These are phyloP conservation scores for Suhomyces canberraensis DNA, from an alignment of 805 yeast species.

Conservation along the genomic window DNA sequence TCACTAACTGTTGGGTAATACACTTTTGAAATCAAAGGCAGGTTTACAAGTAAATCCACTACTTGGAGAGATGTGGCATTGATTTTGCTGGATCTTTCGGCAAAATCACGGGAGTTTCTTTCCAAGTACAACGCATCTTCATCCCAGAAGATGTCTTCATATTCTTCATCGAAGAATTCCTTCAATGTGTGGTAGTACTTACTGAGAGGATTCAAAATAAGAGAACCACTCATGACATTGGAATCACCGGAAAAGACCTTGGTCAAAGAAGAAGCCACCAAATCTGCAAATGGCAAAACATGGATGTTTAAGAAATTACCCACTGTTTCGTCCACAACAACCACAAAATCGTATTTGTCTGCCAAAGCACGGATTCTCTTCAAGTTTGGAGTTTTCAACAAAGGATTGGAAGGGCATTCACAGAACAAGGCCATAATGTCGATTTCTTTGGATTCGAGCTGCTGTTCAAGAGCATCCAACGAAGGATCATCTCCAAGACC, in stretches of 20 bases:
- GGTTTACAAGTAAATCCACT: slow-evolving; percentile 48
- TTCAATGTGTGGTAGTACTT: slow-evolving; percentile 49
- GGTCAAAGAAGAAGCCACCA: slow-evolving; percentile 82
- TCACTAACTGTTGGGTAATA: slow-evolving; percentile 66
- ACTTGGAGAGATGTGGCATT: slow-evolving; percentile 56
- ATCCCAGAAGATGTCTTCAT: slow-evolving; percentile 79
- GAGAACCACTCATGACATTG: slow-evolving; percentile 91
- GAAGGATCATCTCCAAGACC: slow-evolving; percentile 80
- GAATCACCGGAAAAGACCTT: slow-evolving; percentile 93
- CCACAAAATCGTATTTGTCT: slow-evolving; percentile 65
- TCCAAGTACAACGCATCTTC: slow-evolving; percentile 93
- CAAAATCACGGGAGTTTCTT: slow-evolving; percentile 89
- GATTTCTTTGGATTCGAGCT: slow-evolving; percentile 52
- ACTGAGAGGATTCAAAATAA: slow-evolving; percentile 71
- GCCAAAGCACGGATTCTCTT: slow-evolving; percentile 61
- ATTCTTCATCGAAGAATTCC: slow-evolving; percentile 47
- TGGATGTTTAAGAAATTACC: slow-evolving; percentile 87
- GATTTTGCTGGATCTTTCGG: slow-evolving; percentile 53
- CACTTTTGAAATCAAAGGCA: slow-evolving; percentile 57
- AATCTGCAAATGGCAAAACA: slow-evolving; percentile 78
- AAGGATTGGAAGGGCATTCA: slow-evolving; percentile 95
- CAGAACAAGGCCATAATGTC: slow-evolving; percentile 76
- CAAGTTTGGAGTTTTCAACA: slow-evolving; percentile 80
- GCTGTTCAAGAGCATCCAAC: slow-evolving; percentile 58
- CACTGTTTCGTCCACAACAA: slow-evolving; percentile 91